Base-by-base conservation (phyloP, 345 rosid species). In the Lepidium didymum region DNA sequence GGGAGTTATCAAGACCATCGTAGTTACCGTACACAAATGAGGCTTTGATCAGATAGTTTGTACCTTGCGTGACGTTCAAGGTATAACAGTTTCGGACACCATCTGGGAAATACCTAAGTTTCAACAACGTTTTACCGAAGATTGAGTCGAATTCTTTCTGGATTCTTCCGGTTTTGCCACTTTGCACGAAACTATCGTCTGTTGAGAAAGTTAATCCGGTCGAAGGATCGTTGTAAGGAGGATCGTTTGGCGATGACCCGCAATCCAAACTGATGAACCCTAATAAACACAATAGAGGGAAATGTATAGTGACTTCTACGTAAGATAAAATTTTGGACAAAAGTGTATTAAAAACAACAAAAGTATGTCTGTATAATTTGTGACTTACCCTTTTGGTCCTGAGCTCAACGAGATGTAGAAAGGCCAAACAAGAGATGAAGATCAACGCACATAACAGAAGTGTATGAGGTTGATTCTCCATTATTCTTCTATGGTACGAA, bases 261-360 rank as follows among this genome's bases (percentile, higher is more conserved):
- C 78, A 75, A 61, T 68, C 78, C 69, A 75, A 67, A 35, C 69
- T 75, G 29, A 68, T 68, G 64, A 74, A 74, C 18, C 78, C 78
- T 74, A 62, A 12, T 60, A 53, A 1, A 42, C 13, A 52, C 35
- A 44, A 8, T 11, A 8, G 42, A 41, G 40, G 9, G 6, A 51
- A 44, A 51, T 62, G 38, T 21, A n/a, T 42, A 47, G 6, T 27
- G 5, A 27, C 6, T 4, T 1, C 60, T 55, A 56, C 45, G 18
- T 23, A 18, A 47, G 13, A 49, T 8, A 9, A 16, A 3, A 9
- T 8, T 23, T 16, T 47, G 10, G 9, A 40, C 9, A 6, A 31
- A 58, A 52, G 33, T 41, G 61, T 65, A 19, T 2, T 10, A 11
- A 45, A 36, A 9, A 27, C 2, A 42, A 27, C 8, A 53, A 10